These are phyloP conservation scores for Dillenia suffruticosa DNA, from an alignment of 164 flowering plant genomes.

Conservation along the genomic window DNA sequence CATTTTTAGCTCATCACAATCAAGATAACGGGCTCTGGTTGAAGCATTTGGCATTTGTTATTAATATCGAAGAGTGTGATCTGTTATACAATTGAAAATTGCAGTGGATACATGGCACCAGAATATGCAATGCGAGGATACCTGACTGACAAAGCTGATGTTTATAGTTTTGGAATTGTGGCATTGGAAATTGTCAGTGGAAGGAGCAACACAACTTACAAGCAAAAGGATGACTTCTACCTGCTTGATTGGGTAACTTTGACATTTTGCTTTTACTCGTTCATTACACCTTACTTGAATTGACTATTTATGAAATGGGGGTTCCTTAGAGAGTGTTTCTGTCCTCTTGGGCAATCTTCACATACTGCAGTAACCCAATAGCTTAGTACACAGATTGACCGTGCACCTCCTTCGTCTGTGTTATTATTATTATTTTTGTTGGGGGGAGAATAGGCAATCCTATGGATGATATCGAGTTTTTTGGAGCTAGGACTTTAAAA, in stretches of 20 bases:
- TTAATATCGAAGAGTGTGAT: too few relatives aligned
- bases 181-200: conserved; percentile 60
- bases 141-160: conserved; percentile 71
- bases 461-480: too few relatives aligned
- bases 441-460: too few relatives aligned
- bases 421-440: too few relatives aligned
- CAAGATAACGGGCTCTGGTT: too few relatives aligned
- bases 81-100: not conserved
- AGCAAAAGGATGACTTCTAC: conserved; percentile 37
- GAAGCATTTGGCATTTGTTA: too few relatives aligned
- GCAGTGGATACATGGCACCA: conserved; percentile 73
- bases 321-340: too few relatives aligned
- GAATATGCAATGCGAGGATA: conserved; percentile 71
- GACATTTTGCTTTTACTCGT: not conserved
- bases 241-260: conserved; percentile 58
- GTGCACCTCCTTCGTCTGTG: too few relatives aligned
- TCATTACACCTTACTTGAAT: not conserved
- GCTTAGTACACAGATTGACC: too few relatives aligned
- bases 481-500: not conserved
- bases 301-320: not conserved
- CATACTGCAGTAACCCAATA: too few relatives aligned
- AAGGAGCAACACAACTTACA: conserved; percentile 44
- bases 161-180: conserved; percentile 62
- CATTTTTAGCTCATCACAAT: too few relatives aligned
- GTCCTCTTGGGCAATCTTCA: too few relatives aligned